Conservation (phyloP, 139 green algal genomes). For the Diplosphaera chodatii region DNA sequence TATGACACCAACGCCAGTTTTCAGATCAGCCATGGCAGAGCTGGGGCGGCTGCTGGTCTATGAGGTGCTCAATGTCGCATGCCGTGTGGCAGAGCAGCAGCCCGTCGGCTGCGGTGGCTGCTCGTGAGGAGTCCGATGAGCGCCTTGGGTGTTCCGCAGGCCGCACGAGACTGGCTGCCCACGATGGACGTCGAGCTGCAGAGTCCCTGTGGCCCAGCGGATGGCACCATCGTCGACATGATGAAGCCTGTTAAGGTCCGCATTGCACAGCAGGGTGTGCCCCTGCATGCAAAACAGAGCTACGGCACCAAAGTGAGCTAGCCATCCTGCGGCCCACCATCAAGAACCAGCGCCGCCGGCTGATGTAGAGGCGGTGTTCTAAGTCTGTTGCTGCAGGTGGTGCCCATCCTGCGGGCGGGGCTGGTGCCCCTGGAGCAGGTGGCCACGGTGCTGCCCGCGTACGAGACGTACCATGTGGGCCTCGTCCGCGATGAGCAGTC, state of each 20-base stretch:
- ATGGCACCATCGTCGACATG: conserved; percentile 77
- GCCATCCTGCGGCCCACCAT: no score
- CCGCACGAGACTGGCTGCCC: conserved; percentile 76
- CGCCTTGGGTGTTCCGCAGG: no score
- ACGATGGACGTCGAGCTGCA: conserved; percentile 74
- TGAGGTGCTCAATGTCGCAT: no score
- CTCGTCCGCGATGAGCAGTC: conserved; percentile 82
- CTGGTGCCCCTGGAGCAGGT: conserved; percentile 81
- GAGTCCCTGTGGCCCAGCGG: conserved; percentile 72
- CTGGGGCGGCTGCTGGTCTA: conserved; percentile 89
- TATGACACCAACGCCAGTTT: conserved; percentile 71
- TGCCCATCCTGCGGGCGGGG: conserved; percentile 86
- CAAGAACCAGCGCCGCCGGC: no score
- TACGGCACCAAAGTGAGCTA: no score
- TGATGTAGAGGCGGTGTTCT: no score
- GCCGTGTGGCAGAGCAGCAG: no score
- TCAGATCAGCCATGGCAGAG: conserved; percentile 79
- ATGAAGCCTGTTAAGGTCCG: conserved; percentile 71
- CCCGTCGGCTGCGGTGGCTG: no score
- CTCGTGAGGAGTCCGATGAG: no score
- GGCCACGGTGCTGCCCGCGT: conserved; percentile 63
- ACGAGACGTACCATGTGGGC: conserved; percentile 85
- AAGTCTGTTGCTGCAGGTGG: conserved; percentile 63
- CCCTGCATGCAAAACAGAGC: no score
- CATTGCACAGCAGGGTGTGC: background rate